These are phyloP conservation scores for Taphrina communis DNA, from an alignment of 1,139 yeast genomes.

Conservation along the genomic window DNA sequence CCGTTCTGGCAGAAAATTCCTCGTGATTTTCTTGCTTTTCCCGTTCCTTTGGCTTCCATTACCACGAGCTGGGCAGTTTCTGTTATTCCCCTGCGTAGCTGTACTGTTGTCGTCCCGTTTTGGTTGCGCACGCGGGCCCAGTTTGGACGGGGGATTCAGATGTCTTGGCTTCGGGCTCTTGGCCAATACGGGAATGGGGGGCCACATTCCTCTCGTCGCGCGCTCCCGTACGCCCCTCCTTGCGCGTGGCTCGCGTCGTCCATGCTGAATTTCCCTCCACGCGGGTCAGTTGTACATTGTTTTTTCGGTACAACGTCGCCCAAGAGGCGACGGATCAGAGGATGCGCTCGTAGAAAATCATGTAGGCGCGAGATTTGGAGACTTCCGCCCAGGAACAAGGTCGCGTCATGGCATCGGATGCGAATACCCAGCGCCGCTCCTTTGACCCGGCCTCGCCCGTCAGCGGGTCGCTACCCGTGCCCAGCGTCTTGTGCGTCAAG, in stretches of 20 bases:
- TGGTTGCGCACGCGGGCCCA: too few relatives aligned
- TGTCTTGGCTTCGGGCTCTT: too few relatives aligned
- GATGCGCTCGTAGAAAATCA: conserved; percentile 41
- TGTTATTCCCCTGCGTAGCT: too few relatives aligned
- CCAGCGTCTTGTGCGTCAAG: conserved; percentile 38
- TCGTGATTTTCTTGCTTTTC: background rate
- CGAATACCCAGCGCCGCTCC: conserved; percentile 43
- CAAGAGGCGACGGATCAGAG: background rate
- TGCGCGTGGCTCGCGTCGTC: background rate
- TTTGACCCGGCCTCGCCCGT: conserved; percentile 30
- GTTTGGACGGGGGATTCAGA: too few relatives aligned
- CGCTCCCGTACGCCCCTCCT: background rate
- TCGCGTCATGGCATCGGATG: conserved; percentile 41
- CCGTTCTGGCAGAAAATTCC: background rate
- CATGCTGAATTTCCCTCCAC: too few relatives aligned
- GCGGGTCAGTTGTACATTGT: too few relatives aligned
- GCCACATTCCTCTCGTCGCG: too few relatives aligned
- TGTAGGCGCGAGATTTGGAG: conserved; percentile 39
- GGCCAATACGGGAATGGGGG: too few relatives aligned
- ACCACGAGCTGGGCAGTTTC: too few relatives aligned
- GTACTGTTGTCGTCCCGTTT: too few relatives aligned
- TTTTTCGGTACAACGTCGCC: background rate
- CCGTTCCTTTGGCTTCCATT: background rate
- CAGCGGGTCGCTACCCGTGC: conserved; percentile 17
- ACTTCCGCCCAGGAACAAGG: conserved; percentile 43